Conservation (phyloP, 192 early-diverging fungal genomes). For the Coemansia sp. region DNA sequence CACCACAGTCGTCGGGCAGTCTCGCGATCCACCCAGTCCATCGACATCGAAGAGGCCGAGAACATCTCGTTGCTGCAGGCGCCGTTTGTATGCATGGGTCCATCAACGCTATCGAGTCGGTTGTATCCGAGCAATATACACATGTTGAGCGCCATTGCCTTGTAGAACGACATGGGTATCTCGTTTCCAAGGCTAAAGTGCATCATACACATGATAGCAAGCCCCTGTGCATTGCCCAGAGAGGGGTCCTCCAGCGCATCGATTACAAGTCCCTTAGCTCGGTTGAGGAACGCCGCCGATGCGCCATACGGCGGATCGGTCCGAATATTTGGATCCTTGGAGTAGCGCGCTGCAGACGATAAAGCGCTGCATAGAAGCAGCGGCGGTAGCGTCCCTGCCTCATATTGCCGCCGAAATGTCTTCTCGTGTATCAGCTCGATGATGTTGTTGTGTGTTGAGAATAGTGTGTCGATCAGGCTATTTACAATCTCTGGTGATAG, state of each 20-base stretch:
- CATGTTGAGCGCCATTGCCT: slow-evolving; percentile 50
- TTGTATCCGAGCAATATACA: slow-evolving; percentile 51
- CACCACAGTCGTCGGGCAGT: slow-evolving; percentile 54
- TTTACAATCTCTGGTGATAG: slow-evolving; percentile 24
- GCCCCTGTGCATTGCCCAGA: slow-evolving; percentile 49
- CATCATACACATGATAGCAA: slow-evolving; percentile 53
- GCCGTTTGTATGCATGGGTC: slow-evolving; percentile 23
- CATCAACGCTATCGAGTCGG: slow-evolving; percentile 48
- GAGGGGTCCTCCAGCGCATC: slow-evolving; percentile 50
- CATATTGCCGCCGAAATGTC: slow-evolving; percentile 42
- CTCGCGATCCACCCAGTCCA: slow-evolving; percentile 52
- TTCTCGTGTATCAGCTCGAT: slow-evolving; percentile 36
- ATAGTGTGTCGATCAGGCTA: slow-evolving; percentile 43
- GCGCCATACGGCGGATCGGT: slow-evolving; percentile 49
- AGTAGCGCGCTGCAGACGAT: slow-evolving; percentile 47
- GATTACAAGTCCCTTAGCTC: slow-evolving; percentile 37
- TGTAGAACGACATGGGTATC: slow-evolving; percentile 40
- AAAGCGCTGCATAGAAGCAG: slow-evolving; percentile 45
- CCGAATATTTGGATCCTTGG: slow-evolving; percentile 39
- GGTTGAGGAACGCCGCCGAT: slow-evolving; percentile 32
- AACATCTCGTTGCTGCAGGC: slow-evolving; percentile 28
- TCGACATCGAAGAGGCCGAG: slow-evolving; percentile 23
- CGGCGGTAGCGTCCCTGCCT: slow-evolving; percentile 45
- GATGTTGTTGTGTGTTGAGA: slow-evolving; percentile 15
- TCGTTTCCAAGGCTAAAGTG: slow-evolving; percentile 50